Base-by-base conservation (phyloP, 345 rosid species). In the Corymbia maculata region DNA sequence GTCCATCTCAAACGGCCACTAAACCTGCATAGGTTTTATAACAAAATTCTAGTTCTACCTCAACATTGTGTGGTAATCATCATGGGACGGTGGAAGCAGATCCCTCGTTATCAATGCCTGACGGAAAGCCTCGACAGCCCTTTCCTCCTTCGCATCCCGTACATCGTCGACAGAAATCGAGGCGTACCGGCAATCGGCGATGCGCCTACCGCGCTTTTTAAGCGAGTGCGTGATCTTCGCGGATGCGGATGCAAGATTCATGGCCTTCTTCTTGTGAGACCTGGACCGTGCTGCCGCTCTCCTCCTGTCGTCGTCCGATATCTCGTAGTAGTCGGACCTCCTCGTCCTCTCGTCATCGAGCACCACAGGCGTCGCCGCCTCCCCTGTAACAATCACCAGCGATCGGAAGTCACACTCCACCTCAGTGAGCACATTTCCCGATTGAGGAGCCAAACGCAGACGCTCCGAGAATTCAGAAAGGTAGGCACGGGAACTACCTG, bases 51-150 rank as follows among this genome's bases (percentile, higher is more conserved):
- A 52, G 61, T 55, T 15, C 87, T 70, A 95, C 99, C 99, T 96
- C 94, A 97, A 91, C 92, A 97, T 93, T 44, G 98, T 97, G 90
- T 97, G 98, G 90, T 96, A 97, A 93, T 96, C 98, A 88, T 97
- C 98, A 36, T 94, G 98, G 10, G 94, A 91, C 66, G 93, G 80
- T 2, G 97, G 99, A 86, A 97, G 98, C 95, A 93, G 90, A 88
- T 95, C 96, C 19, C 89, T 92, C 12, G 93, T 91, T 80, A 94
- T 91, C 94, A 97, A 93, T 66, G 90, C 90, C 86, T 92, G 93
- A 87, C 98, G 98, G 89, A 97, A 94, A 7, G 90, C 95, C 90
- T 88, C 92, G 16, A 96, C 99, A 1, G 96, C 94, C 36, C 92
- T 94, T 52, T 95, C 99, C 91, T 97, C 99, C 91, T 95, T 90